Evolutionary conservation across 2,329 filamentous ascomycete genomes (phyloP).

Genomic region (Ophiostoma novo-ulmi): DNA sequence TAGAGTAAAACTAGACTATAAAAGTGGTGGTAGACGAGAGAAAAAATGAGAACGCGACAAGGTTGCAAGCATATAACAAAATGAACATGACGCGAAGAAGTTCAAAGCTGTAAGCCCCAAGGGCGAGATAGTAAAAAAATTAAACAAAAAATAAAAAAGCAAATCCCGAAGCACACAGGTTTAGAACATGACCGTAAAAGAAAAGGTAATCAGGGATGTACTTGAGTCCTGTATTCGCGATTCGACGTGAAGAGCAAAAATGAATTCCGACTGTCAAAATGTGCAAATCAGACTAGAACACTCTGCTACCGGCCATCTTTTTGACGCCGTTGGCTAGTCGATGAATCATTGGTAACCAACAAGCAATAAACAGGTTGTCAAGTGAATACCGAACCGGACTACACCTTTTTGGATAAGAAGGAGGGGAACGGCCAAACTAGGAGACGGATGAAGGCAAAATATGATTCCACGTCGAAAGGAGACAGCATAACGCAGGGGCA

Average conservation of each 20-base stretch:
- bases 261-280: background rate
- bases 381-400: background rate
- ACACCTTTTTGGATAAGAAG: background rate
- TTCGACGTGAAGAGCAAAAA: background rate
- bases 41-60: background rate
- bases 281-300: background rate
- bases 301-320: background rate
- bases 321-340: background rate
- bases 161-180: background rate
- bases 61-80: background rate
- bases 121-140: background rate
- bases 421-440: background rate
- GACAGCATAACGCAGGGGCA: background rate
- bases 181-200: background rate
- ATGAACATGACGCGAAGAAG: background rate
- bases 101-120: background rate
- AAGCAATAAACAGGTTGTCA: background rate
- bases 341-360: slow-evolving; percentile 5
- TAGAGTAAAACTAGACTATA: background rate
- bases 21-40: background rate
- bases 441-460: background rate
- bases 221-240: background rate
- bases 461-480: background rate
- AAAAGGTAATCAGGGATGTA: background rate
- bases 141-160: background rate